Evolutionary conservation across 345 rosid genomes (phyloP).

Genomic region (Laguncularia racemosa): DNA sequence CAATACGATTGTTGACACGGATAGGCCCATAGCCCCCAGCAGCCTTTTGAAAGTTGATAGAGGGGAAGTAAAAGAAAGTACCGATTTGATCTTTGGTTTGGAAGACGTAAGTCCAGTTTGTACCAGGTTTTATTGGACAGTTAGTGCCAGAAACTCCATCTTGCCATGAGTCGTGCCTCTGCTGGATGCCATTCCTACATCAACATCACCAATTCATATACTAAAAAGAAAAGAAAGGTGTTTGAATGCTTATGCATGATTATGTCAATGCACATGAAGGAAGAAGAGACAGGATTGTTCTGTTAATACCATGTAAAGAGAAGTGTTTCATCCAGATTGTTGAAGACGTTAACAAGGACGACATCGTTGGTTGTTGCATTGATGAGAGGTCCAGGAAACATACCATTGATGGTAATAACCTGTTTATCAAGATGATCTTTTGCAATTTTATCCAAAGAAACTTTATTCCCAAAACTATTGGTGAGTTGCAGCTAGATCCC

Average conservation of each 20-base stretch:
- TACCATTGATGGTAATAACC: constrained; percentile 51
- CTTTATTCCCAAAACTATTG: too few species aligned
- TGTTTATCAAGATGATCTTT: constrained; percentile 8
- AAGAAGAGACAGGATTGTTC: background rate
- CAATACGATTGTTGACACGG: constrained; percentile 35
- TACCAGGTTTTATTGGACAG: constrained; percentile 47
- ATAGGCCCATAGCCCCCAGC: constrained; percentile 47
- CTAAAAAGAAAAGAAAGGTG: too few species aligned
- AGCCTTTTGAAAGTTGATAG: constrained; percentile 44
- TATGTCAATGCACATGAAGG: background rate
- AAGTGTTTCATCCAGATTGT: constrained; percentile 50
- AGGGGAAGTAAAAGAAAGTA: constrained; percentile 50
- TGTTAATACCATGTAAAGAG: constrained; percentile 55
- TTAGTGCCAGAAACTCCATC: constrained; percentile 62
- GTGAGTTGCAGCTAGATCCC: too few species aligned
- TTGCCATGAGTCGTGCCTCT: constrained; percentile 57
- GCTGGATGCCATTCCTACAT: constrained; percentile 50
- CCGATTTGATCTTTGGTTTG: constrained; percentile 63
- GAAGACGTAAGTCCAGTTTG: constrained; percentile 49
- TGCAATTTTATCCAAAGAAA: background rate
- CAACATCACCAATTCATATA: background rate
- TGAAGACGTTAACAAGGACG: constrained; percentile 37
- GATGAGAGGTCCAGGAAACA: constrained; percentile 65
- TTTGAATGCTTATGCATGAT: background rate
- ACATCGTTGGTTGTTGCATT: constrained; percentile 47